Evolutionary conservation across 1,284 basidiomycete species (phyloP).

Genomic region (Trametes sp.): DNA sequence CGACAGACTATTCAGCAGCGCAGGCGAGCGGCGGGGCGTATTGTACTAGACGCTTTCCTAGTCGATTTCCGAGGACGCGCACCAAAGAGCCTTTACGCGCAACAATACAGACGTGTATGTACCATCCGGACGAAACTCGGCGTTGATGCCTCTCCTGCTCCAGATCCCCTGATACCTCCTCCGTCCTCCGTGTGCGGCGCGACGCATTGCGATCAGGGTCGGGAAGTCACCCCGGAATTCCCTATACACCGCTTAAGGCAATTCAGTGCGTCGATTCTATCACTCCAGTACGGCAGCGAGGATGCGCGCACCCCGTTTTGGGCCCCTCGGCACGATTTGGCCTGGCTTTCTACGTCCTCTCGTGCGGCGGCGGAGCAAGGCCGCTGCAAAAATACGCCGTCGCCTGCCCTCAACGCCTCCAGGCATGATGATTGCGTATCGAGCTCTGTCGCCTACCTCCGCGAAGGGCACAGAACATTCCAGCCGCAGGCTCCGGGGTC

Average conservation of each 20-base stretch:
- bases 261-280: constrained; percentile 9
- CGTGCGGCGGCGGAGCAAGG: constrained; percentile 15
- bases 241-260: not conserved
- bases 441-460: too few relatives aligned
- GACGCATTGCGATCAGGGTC: constrained; percentile 27
- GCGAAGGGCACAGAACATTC: constrained; percentile 6
- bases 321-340: not conserved
- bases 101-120: constrained; percentile 27
- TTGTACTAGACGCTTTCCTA: constrained; percentile 5
- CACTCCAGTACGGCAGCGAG: not conserved
- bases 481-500: constrained; percentile 11
- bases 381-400: constrained; percentile 6
- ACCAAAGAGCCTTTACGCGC: constrained; percentile 11
- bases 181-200: constrained; percentile 11
- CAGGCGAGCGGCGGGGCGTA: not conserved
- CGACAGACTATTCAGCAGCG: constrained; percentile 1
- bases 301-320: constrained; percentile 14
- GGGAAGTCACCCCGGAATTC: constrained; percentile 13
- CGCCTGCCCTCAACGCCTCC: not conserved
- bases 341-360: not conserved
- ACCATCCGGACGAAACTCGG: constrained; percentile 26
- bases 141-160: constrained; percentile 18
- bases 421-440: not conserved
- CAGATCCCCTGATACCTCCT: constrained; percentile 16
- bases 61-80: constrained; percentile 17